Percentiles rank a stretch among this genome's conserved stretches.
Evolutionary conservation across 495 filamentous ascomycete species (phyloP).

Genomic region (Wilcoxina mikolae): DNA sequence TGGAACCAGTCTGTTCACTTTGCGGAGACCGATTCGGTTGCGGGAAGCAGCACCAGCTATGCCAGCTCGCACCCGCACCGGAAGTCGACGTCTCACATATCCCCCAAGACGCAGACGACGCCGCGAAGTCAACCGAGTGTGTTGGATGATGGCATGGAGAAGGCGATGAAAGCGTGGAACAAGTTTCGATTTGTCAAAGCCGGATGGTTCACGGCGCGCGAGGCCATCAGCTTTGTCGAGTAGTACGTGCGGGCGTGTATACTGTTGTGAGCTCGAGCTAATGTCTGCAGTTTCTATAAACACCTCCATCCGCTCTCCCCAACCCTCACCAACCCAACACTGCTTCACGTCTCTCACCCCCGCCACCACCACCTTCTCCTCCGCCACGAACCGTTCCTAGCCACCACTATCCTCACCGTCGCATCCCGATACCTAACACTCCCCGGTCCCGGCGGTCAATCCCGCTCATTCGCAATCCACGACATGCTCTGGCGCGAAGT

Average conservation of each 20-base stretch:
- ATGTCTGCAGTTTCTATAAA: constrained; percentile 56
- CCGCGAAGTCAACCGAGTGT: too few relatives aligned
- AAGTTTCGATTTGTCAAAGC: constrained; percentile 82
- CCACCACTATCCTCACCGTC: constrained; percentile 78
- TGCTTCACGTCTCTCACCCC: constrained; percentile 34
- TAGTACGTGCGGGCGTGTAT: constrained; percentile 41
- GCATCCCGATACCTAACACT: constrained; percentile 72
- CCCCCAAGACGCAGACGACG: not conserved
- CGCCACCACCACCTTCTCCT: constrained; percentile 53
- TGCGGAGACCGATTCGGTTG: not conserved
- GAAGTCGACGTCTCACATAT: not conserved
- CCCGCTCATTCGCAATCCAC: constrained; percentile 79
- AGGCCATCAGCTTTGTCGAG: constrained; percentile 82
- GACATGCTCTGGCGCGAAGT: constrained; percentile 93
- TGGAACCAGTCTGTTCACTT: not conserved
- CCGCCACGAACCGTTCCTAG: constrained; percentile 78
- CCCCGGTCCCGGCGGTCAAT: constrained; percentile 62
- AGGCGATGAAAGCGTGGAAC: constrained; percentile 74
- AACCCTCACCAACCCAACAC: constrained; percentile 37
- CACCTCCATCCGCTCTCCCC: constrained; percentile 83
- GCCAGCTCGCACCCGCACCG: not conserved
- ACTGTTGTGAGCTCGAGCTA: not conserved
- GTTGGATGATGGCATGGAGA: constrained; percentile 33
- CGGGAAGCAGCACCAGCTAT: not conserved
- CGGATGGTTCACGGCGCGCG: constrained; percentile 88